phyloP scores from a whole-genome alignment of 495 filamentous ascomycete genomes.

The Hypomontagnella submonticulosa region DNA sequence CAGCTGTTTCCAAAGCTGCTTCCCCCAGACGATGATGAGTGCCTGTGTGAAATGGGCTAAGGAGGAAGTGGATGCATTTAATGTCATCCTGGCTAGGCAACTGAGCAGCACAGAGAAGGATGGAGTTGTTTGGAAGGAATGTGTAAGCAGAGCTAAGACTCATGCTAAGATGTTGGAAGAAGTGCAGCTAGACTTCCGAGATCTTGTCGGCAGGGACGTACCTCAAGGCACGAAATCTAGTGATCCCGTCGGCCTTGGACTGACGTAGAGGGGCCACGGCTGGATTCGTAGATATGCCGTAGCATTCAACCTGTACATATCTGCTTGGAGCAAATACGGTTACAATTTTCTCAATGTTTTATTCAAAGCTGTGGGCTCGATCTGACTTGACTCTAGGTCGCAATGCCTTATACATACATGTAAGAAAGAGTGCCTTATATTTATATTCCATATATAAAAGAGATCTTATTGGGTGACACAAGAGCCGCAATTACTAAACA shows the following conservation, averaged over 20 bases:
- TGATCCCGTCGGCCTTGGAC: slow-evolving; percentile 55
- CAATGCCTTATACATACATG: no score
- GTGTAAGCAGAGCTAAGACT: slow-evolving; percentile 80
- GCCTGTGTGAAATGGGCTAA: slow-evolving; percentile 97
- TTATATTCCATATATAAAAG: no score
- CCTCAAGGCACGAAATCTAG: slow-evolving; percentile 35
- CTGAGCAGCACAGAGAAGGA: slow-evolving; percentile 79
- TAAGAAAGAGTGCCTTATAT: no score
- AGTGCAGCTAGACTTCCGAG: slow-evolving; percentile 90
- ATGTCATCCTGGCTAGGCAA: slow-evolving; percentile 81
- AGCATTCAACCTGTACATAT: not conserved
- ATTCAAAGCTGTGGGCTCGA: no score
- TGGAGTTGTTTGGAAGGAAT: slow-evolving; percentile 79
- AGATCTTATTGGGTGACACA: no score
- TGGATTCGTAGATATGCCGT: slow-evolving; percentile 4
- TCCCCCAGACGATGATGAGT: slow-evolving; percentile 85
- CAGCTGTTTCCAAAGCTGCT: slow-evolving; percentile 87
- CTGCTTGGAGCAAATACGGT: no score
- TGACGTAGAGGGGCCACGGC: slow-evolving; percentile 40
- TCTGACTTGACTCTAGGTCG: no score
- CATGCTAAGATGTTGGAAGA: slow-evolving; percentile 84
- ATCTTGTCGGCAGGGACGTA: slow-evolving; percentile 66
- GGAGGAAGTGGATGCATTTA: slow-evolving; percentile 89
- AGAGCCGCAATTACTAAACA: no score
- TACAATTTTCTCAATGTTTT: no score